These are phyloP conservation scores for Rhizopogon vulgaris DNA, from an alignment of 768 basidiomycete species.

Conservation along the genomic window DNA sequence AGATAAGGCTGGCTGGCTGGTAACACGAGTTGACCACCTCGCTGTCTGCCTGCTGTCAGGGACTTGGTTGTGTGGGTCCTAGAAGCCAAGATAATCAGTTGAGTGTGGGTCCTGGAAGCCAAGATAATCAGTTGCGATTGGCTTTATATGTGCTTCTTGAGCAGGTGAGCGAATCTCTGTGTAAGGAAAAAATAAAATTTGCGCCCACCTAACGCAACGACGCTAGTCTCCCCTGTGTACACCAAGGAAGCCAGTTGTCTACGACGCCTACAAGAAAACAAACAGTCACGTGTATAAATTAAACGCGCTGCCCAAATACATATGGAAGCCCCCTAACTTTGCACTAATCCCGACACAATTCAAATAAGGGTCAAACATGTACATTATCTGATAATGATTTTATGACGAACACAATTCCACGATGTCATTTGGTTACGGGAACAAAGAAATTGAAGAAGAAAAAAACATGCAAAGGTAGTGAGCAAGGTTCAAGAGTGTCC, in stretches of 20 bases:
- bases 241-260: no score
- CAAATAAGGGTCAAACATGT: neutral
- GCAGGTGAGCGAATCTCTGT: neutral
- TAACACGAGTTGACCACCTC: neutral
- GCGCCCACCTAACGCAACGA: no score
- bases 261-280: no score
- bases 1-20: neutral
- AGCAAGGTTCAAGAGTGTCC: conserved; percentile 1
- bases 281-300: no score
- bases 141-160: neutral
- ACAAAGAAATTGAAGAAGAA: neutral
- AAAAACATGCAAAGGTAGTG: neutral
- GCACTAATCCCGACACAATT: no score
- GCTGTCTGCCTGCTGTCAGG: neutral
- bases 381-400: neutral
- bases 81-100: neutral
- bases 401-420: neutral
- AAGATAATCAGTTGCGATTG: neutral
- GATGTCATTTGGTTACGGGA: neutral
- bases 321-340: no score
- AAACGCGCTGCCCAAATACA: no score
- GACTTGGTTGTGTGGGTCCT: neutral
- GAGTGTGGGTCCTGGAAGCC: neutral
- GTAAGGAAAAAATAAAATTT: no score
- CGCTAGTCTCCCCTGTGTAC: no score